phyloP scores from a whole-genome alignment of 768 basidiomycete genomes.

The Lyophyllum semitale region DNA sequence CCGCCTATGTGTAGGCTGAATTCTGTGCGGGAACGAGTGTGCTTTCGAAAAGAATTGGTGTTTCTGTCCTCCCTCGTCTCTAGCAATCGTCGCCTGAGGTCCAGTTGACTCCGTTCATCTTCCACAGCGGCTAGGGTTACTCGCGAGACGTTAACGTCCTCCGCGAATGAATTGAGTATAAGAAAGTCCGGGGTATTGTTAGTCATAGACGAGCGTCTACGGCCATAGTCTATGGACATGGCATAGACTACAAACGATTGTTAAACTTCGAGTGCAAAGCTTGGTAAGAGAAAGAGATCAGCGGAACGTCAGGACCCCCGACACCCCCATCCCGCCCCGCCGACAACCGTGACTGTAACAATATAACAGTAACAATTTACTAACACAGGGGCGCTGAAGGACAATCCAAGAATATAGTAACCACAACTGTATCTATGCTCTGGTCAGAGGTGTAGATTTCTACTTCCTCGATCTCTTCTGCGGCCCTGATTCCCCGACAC shows the following conservation, averaged over 20 bases:
- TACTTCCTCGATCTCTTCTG: conserved; percentile 15
- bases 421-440: too few relatives aligned
- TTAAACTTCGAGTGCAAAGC: background rate
- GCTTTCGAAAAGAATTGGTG: conserved; percentile 4
- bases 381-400: too few relatives aligned
- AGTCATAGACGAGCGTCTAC: conserved; percentile 11
- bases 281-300: background rate
- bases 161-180: conserved; percentile 15
- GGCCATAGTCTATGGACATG: conserved; percentile 15
- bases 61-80: conserved; percentile 3
- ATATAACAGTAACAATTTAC: too few relatives aligned
- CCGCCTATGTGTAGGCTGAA: conserved; percentile 1
- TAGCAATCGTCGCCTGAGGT: background rate
- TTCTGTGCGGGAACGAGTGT: conserved; percentile 27
- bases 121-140: background rate
- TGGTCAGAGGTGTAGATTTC: background rate
- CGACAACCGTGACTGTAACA: background rate
- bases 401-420: too few relatives aligned
- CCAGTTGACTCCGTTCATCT: background rate
- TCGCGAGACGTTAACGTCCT: background rate
- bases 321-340: conserved; percentile 3
- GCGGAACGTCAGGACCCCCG: conserved; percentile 8
- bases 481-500: conserved; percentile 1
- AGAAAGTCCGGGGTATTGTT: conserved; percentile 10
- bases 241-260: background rate